These are phyloP conservation scores for Boletus reticuloceps DNA, from an alignment of 768 basidiomycete genomes.

Conservation along the genomic window DNA sequence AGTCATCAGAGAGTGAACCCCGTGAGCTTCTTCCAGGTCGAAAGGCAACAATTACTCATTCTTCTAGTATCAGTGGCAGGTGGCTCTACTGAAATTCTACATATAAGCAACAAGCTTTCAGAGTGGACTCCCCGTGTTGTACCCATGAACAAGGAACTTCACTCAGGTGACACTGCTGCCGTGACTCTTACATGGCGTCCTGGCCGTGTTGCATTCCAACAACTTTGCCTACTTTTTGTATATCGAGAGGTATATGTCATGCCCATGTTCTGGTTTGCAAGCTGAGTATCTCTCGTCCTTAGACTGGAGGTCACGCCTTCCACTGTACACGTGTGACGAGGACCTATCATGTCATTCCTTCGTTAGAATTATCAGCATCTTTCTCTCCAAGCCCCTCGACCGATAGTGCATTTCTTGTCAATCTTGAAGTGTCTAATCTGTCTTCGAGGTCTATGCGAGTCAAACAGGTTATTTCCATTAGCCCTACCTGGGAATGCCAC, in stretches of 20 bases:
- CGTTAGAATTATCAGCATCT: constrained; percentile 51
- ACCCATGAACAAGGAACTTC: constrained; percentile 36
- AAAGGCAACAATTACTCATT: constrained; percentile 4
- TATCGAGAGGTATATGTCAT: constrained; percentile 54
- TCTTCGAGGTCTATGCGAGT: constrained; percentile 43
- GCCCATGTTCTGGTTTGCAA: neutral
- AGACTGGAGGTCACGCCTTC: constrained; percentile 54
- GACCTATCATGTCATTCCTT: constrained; percentile 56
- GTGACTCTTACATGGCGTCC: constrained; percentile 58
- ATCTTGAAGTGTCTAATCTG: constrained; percentile 56
- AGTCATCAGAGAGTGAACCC: constrained; percentile 19
- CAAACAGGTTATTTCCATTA: constrained; percentile 60
- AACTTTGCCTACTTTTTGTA: constrained; percentile 61
- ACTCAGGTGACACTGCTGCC: constrained; percentile 48
- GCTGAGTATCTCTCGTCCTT: constrained; percentile 3
- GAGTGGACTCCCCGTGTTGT: constrained; percentile 47
- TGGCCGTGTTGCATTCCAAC: constrained; percentile 42
- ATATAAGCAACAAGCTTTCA: constrained; percentile 52
- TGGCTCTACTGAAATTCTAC: constrained; percentile 37
- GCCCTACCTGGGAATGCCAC: constrained; percentile 64
- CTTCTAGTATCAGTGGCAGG: constrained; percentile 11
- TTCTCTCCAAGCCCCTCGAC: constrained; percentile 49
- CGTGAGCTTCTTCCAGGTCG: constrained; percentile 13
- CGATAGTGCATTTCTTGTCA: constrained; percentile 51
- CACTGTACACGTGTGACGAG: constrained; percentile 54